Evolutionary conservation across 768 basidiomycete species (phyloP).

Genomic region (Tricholomella constricta): DNA sequence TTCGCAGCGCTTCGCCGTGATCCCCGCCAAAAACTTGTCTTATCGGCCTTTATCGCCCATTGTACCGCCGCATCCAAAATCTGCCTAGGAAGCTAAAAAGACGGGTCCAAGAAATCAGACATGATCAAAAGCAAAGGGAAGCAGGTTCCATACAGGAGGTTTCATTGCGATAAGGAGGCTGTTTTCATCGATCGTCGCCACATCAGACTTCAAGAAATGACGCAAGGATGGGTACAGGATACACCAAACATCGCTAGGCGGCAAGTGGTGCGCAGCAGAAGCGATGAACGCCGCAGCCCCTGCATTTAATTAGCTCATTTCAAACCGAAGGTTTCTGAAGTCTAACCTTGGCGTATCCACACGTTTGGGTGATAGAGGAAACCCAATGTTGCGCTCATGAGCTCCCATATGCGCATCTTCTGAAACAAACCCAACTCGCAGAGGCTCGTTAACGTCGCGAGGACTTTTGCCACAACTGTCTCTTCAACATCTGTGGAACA

Average conservation of each 20-base stretch:
- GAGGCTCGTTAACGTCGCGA: slow-evolving; percentile 84
- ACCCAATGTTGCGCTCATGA: slow-evolving; percentile 84
- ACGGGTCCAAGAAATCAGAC: slow-evolving; percentile 21
- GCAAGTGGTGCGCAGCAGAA: slow-evolving; percentile 80
- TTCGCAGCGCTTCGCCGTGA: slow-evolving; percentile 49
- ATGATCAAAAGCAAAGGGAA: neutral
- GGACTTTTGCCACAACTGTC: slow-evolving; percentile 86
- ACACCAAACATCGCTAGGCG: slow-evolving; percentile 92
- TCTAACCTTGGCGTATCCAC: slow-evolving; percentile 92
- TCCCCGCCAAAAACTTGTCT: slow-evolving; percentile 76
- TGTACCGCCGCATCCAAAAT: slow-evolving; percentile 84
- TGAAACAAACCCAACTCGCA: slow-evolving; percentile 89
- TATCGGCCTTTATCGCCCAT: slow-evolving; percentile 88
- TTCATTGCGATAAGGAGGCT: slow-evolving; percentile 78
- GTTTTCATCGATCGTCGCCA: slow-evolving; percentile 71
- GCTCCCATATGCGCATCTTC: slow-evolving; percentile 96
- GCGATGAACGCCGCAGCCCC: slow-evolving; percentile 89
- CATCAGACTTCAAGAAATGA: slow-evolving; percentile 83
- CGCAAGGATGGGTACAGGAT: slow-evolving; percentile 91
- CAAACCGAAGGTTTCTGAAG: neutral
- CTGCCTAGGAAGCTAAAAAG: slow-evolving; percentile 58
- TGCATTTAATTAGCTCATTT: slow-evolving; percentile 28
- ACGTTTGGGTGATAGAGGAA: slow-evolving; percentile 94
- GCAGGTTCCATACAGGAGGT: slow-evolving; percentile 61
- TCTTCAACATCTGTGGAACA: slow-evolving; percentile 82